phyloP scores from a whole-genome alignment of 805 yeast species.

The Citeromyces nyonsensis region DNA sequence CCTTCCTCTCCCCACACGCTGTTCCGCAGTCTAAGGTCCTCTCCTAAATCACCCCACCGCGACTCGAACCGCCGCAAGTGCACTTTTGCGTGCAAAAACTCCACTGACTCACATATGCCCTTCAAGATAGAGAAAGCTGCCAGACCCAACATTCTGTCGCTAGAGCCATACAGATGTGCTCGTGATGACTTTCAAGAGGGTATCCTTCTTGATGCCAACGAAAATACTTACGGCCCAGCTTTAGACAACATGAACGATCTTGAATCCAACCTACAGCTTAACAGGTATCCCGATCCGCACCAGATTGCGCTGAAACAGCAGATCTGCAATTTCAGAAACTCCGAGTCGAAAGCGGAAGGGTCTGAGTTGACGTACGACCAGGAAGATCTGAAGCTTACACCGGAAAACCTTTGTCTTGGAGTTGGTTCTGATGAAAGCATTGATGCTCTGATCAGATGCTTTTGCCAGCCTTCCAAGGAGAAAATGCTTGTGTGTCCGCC shows the following conservation, averaged over 20 bases:
- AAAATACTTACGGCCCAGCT: slow-evolving; percentile 87
- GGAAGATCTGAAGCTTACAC: slow-evolving; percentile 18
- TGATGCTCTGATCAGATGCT: slow-evolving; percentile 74
- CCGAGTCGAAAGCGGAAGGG: slow-evolving; percentile 15
- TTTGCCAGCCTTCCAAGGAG: slow-evolving; percentile 71
- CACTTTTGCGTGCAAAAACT: too few species aligned
- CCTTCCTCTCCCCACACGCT: too few species aligned
- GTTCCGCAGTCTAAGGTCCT: too few species aligned
- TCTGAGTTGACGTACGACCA: slow-evolving; percentile 8
- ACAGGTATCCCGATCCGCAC: slow-evolving; percentile 96
- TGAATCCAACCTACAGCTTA: slow-evolving; percentile 42
- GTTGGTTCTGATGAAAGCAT: slow-evolving; percentile 97
- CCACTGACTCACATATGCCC: slow-evolving; percentile 13
- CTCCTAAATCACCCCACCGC: too few species aligned
- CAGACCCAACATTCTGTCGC: slow-evolving; percentile 68
- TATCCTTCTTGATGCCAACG: slow-evolving; percentile 85
- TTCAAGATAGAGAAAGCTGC: slow-evolving; percentile 44
- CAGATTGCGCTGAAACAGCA: slow-evolving; percentile 62
- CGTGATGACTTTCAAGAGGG: slow-evolving; percentile 91
- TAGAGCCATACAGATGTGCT: slow-evolving; percentile 93
- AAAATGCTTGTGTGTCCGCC: slow-evolving; percentile 84
- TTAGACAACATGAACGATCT: slow-evolving; percentile 23
- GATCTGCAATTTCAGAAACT: slow-evolving; percentile 58
- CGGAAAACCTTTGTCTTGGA: slow-evolving; percentile 76
- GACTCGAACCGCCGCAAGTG: too few species aligned